Evolutionary conservation across 495 filamentous ascomycete species (phyloP).

Genomic region (Penicillium dipodomyicola): DNA sequence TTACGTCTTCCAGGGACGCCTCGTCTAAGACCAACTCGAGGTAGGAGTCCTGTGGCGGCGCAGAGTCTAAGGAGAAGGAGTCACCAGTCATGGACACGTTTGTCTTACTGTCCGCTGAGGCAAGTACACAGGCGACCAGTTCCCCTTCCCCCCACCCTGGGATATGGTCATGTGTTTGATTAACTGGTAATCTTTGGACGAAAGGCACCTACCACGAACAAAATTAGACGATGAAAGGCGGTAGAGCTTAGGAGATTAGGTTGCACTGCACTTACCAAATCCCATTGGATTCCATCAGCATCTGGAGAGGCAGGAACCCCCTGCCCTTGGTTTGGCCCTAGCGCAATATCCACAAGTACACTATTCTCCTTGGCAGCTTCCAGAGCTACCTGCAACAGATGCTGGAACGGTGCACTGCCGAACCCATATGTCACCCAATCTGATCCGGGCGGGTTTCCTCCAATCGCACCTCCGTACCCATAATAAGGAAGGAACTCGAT

Average conservation of each 20-base stretch:
- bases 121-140: not conserved
- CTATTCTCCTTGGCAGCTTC: not conserved
- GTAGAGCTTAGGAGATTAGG: too few species aligned
- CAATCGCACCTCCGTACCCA: not conserved
- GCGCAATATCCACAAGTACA: not conserved
- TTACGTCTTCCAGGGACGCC: too few species aligned
- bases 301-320: not conserved
- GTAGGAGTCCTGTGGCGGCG: not conserved
- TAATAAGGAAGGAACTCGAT: not conserved
- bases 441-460: not conserved
- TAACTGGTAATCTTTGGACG: too few species aligned
- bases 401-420: not conserved
- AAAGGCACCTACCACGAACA: too few species aligned
- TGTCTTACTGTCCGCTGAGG: too few species aligned
- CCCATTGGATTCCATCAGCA: not conserved
- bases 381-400: not conserved
- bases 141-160: not conserved
- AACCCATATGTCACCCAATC: not conserved
- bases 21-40: not conserved
- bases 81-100: too few species aligned
- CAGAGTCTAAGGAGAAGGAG: too few species aligned
- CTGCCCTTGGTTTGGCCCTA: not conserved
- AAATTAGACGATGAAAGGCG: too few species aligned
- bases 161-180: too few species aligned
- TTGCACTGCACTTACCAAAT: not conserved